Conservation (phyloP, 2,329 filamentous ascomycete genomes). For the Fusarium udum region DNA sequence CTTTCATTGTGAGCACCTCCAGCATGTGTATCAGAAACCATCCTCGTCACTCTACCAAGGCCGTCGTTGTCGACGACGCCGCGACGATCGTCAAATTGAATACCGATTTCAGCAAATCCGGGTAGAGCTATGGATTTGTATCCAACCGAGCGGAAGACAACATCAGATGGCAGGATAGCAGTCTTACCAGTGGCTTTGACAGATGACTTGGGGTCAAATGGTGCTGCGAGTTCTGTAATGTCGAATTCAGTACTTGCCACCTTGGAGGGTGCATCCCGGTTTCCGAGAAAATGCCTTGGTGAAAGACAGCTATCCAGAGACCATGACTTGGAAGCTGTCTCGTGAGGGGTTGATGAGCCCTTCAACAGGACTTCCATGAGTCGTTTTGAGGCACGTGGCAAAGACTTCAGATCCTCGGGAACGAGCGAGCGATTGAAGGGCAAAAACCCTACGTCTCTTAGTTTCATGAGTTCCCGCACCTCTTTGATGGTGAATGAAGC, state of each 20-base stretch:
- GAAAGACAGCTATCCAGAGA: slow-evolving; percentile 86
- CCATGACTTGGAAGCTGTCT: slow-evolving; percentile 74
- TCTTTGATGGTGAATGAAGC: slow-evolving; percentile 97
- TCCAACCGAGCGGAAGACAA: slow-evolving; percentile 93
- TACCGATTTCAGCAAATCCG: slow-evolving; percentile 76
- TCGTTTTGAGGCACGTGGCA: slow-evolving; percentile 79
- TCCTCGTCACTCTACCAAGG: slow-evolving; percentile 72
- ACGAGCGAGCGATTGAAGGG: slow-evolving; percentile 73
- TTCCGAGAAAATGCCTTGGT: slow-evolving; percentile 73
- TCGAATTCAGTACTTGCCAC: slow-evolving; percentile 76
- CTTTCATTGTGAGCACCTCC: slow-evolving; percentile 52
- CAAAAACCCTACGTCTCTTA: slow-evolving; percentile 76
- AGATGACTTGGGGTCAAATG: slow-evolving; percentile 61
- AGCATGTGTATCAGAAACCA: slow-evolving; percentile 41
- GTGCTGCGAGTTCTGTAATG: slow-evolving; percentile 64
- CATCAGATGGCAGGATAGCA: slow-evolving; percentile 67
- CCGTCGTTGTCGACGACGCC: slow-evolving; percentile 88
- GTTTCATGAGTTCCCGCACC: slow-evolving; percentile 83
- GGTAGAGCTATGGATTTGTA: slow-evolving; percentile 84
- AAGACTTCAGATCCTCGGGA: slow-evolving; percentile 71
- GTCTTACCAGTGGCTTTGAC: slow-evolving; percentile 60
- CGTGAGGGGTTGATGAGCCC: slow-evolving; percentile 66
- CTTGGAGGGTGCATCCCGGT: slow-evolving; percentile 52
- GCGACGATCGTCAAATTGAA: slow-evolving; percentile 78
- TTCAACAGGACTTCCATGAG: slow-evolving; percentile 84